Base-by-base conservation (phyloP, 371 early-diverging fungal genomes). In the Circinella umbellata region DNA sequence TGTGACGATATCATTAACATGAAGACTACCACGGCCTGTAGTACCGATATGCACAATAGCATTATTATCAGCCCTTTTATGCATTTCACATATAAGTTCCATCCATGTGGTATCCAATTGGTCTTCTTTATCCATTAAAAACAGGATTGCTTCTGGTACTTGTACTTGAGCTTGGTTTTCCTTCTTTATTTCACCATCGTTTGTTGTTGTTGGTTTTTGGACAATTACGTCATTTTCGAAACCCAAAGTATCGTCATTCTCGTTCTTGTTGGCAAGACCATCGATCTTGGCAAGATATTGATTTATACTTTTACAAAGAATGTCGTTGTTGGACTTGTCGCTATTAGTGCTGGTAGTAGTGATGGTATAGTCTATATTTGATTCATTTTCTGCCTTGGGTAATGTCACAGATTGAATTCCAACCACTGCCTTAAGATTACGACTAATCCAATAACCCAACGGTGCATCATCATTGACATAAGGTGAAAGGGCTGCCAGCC, bases 31-130 rank as follows among this genome's bases (percentile, higher is more conserved):
- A 13, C 57, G 57, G 3, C 57, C 57, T 11, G 35, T 64, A 7
- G 65, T 64, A 0, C 36, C 65, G 53, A 64, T 18, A 20, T 64
- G 65, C 3, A 64, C 53, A 15, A 36, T 36, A 11, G 65, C 49
- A 53, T 64, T 53, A 36, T 64, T 51, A 36, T 64, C 65, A 34
- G 5, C 37, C 7, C 48, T 34, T 51, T 36, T 47, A 53, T 64
- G 65, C 65, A 64, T 64, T n/a, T 64, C 65, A 37, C 65, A 64
- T 37, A 38, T 49, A 38, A 64, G 65, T 35, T 53, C 49, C 38
- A 64, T 3, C 65, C 65, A 64, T 35, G 38, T 47, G 3, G 46
- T 34, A 9, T 63, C 65, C 17, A 49, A 8, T 6, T 48, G 36
- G 0, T 51, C 61, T 38, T 61, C 65, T 38, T 53, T 34, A 48